phyloP scores from a whole-genome alignment of 2,329 filamentous ascomycete species.

The Magnaporthiopsis poae region DNA sequence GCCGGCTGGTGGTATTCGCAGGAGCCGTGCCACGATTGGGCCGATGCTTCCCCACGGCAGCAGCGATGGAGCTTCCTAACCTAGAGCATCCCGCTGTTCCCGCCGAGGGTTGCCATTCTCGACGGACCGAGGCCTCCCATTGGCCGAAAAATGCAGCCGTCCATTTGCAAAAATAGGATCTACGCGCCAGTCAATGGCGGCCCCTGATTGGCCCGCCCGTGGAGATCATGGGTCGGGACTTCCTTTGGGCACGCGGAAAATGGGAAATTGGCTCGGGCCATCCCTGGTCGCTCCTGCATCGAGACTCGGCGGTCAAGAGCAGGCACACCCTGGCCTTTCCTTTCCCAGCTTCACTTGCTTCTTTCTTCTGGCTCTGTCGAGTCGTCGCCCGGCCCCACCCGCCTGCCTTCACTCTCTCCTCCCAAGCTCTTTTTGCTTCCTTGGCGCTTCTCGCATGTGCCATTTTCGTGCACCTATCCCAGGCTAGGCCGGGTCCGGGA shows the following conservation, averaged over 20 bases:
- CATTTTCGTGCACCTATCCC: background rate
- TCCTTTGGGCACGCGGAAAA: background rate
- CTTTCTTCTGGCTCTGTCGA: background rate
- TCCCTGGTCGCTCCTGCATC: background rate
- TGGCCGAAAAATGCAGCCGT: conserved; percentile 2
- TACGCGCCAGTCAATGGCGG: conserved; percentile 1
- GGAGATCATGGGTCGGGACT: conserved; percentile 3
- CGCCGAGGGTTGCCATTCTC: background rate
- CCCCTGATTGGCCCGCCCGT: conserved; percentile 1
- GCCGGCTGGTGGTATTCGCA: background rate
- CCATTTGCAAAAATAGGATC: conserved; percentile 5
- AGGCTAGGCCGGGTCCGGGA: conserved; percentile 6
- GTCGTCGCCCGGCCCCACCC: background rate
- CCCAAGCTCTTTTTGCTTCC: background rate
- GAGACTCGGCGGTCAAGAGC: background rate
- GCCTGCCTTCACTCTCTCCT: background rate
- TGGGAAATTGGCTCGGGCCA: background rate
- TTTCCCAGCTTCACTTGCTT: background rate
- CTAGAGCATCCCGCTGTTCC: background rate
- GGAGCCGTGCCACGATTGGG: background rate
- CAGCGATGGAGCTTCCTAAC: background rate
- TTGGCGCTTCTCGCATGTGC: conserved; percentile 5
- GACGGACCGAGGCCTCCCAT: conserved; percentile 1
- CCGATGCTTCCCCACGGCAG: background rate
- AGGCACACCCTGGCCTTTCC: background rate